Evolutionary conservation across 805 yeast genomes (phyloP).

Genomic region (Candida sanyiensis): DNA sequence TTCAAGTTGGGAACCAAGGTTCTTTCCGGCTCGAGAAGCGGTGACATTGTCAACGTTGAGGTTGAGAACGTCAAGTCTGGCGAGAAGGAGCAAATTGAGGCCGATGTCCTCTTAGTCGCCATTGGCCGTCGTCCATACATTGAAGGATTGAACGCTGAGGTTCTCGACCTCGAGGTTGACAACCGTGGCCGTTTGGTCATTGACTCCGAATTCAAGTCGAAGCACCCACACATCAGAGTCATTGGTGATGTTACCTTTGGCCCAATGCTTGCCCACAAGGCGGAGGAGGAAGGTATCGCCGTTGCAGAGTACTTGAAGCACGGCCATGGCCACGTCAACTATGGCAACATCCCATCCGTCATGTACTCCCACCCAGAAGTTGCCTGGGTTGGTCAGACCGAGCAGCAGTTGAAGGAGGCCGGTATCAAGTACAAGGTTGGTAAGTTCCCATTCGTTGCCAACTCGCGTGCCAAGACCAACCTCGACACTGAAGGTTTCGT

Average conservation of each 20-base stretch:
- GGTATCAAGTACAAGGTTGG: conserved; percentile 92
- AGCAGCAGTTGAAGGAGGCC: conserved; percentile 87
- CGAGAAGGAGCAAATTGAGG: conserved; percentile 68
- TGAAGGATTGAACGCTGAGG: conserved; percentile 82
- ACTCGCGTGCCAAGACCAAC: conserved; percentile 99
- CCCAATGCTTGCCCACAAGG: conserved; percentile 99
- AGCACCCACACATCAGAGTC: conserved; percentile 88
- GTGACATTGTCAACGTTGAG: conserved; percentile 81
- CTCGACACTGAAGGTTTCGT: conserved; percentile 96
- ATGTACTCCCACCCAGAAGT: conserved; percentile 99
- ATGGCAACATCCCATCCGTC: conserved; percentile 95
- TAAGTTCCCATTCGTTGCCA: conserved; percentile 97
- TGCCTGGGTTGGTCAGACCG: conserved; percentile 98
- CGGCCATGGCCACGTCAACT: conserved; percentile 98
- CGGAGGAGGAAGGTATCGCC: conserved; percentile 99
- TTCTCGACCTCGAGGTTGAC: conserved; percentile 85
- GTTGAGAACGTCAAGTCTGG: conserved; percentile 88
- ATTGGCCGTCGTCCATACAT: conserved; percentile 99
- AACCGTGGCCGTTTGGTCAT: conserved; percentile 90
- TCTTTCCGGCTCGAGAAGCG: conserved; percentile 76
- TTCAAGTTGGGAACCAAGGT: conserved; percentile 93
- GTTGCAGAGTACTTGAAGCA: conserved; percentile 90
- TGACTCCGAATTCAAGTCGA: conserved; percentile 89
- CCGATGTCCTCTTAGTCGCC: conserved; percentile 93
- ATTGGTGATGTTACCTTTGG: conserved; percentile 99